phyloP scores from a whole-genome alignment of 2,329 filamentous ascomycete species.

The Dactylellina cionopaga region DNA sequence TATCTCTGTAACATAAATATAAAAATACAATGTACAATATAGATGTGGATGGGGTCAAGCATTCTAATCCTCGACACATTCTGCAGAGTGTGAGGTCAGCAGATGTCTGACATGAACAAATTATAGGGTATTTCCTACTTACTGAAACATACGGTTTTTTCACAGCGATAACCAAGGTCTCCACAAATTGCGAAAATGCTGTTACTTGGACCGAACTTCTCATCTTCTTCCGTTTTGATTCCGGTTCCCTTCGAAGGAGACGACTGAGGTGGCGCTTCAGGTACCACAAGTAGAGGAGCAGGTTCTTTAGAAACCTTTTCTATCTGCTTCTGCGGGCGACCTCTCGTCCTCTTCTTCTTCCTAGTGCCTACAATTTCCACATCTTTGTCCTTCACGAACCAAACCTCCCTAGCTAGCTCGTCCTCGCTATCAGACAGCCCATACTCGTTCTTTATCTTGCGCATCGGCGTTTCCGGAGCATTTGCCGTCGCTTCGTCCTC shows the following conservation, averaged over 20 bases:
- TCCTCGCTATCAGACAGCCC: constrained; percentile 41
- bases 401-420: constrained; percentile 27
- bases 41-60: constrained; percentile 3
- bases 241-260: background rate
- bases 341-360: constrained; percentile 21
- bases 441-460: constrained; percentile 15
- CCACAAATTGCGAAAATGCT: constrained; percentile 31
- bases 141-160: constrained; percentile 51
- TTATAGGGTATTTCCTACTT: constrained; percentile 8
- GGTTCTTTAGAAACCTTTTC: too few relatives aligned
- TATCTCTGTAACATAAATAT: constrained; percentile 21
- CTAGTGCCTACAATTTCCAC: background rate
- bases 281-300: constrained; percentile 24
- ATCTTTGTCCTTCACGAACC: constrained; percentile 23
- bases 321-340: constrained; percentile 10
- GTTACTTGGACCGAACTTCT: background rate
- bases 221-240: constrained; percentile 3
- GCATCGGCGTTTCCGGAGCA: constrained; percentile 2
- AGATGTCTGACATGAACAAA: background rate
- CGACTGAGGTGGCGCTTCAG: background rate
- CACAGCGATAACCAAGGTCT: constrained; percentile 38
- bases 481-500: background rate
- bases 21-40: constrained; percentile 22
- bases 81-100: constrained; percentile 24
- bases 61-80: constrained; percentile 25